Base-by-base conservation (phyloP, 2,329 filamentous ascomycete species). In the Diaporthe sp. region DNA sequence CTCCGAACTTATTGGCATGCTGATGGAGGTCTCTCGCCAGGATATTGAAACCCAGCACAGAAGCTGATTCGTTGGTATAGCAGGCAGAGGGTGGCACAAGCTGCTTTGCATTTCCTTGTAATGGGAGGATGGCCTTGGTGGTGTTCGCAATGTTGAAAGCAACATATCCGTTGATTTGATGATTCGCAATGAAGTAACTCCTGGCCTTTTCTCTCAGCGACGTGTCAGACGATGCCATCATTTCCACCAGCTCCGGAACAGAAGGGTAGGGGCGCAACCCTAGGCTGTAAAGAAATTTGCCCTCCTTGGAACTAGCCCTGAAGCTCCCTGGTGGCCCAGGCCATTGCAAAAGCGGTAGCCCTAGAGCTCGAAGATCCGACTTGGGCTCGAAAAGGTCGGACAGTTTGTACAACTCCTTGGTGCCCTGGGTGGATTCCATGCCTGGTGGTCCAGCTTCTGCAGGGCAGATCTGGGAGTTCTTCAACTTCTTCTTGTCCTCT, bases 1-100 rank as follows among this genome's bases (percentile, higher is more conserved):
- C 95, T 1, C 95, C 96, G 80, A 99, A 95, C 85, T 97, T 96
- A 77, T 83, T 87, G 22, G 95, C 94, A 86, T 98, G 95, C 15
- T 89, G 85, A 76, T 94, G 92, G n/a, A 98, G 88, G 77, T 97
- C 94, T 65, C 86, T 89, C 76, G 91, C 89, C 46, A 99, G 85
- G 25, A 98, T 93, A 37, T 92, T 88, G 80, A 98, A 98, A 0
- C 94, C 95, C 71, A 99, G 88, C 6, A 97, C 87, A 0, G 93
- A 88, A 31, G 94, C 94, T 57, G 90, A 90, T 53, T 93, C 90
- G 79, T 98, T 96, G 0, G 92, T 95, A 81, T 95, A 99, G 81
- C 96, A 98, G 75, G 92, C 90, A 1, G 89, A 90, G 0, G 96
- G 96, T 1, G 89, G 85, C 1, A 95, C 94, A 39, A 98, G 87